Base-by-base conservation (phyloP, 1,284 basidiomycete species). In the Microbotryum silenes-acaulis region DNA sequence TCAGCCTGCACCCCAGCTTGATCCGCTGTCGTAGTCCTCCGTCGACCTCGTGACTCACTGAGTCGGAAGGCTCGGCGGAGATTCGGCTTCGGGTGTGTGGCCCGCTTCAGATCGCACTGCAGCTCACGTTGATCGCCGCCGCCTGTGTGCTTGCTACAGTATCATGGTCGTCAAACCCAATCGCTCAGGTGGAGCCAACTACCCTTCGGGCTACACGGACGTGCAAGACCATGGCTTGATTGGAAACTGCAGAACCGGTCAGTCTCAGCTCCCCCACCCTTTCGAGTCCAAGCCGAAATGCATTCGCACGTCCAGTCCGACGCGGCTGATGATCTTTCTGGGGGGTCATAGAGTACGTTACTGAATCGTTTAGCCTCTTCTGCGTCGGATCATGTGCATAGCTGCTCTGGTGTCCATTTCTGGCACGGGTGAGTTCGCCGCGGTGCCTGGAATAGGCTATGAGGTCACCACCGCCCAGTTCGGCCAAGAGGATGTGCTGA, bases 191-290 rank as follows among this genome's bases (percentile, higher is more conserved):
- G 64, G 62, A 4, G 56, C 42, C n/a, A 46, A 27, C 46, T 59
- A 58, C 48, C 53, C 45, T 10, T 52, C 61, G 1, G 63, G 63
- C 3, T 69, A 65, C 64, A 68, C 64, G 10, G 60, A 57, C 50
- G 53, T 44, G 29, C 55, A 75, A 66, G 77, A 79, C 56, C 77
- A 78, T 67, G 78, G 75, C 0, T 65, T 79, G 31, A 76, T 79
- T 60, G 78, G 78, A 1, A 78, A 78, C 67, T 77, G 37, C 66
- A 71, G 49, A 70, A 72, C 57, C 57, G 72, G 61, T 29, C 23
- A n/a, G 33, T 25, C 3, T 45, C 27, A 9, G 37, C 59, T 56
- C 9, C 37, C 12, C 37, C 37, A 18, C 27, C 27, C 27, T 27
- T 27, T 27, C 27, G 27, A 18, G 37, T 42, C 37, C 37, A 42